Conservation (phyloP, 306 rosid species). For the Citrullus colocynthis region DNA sequence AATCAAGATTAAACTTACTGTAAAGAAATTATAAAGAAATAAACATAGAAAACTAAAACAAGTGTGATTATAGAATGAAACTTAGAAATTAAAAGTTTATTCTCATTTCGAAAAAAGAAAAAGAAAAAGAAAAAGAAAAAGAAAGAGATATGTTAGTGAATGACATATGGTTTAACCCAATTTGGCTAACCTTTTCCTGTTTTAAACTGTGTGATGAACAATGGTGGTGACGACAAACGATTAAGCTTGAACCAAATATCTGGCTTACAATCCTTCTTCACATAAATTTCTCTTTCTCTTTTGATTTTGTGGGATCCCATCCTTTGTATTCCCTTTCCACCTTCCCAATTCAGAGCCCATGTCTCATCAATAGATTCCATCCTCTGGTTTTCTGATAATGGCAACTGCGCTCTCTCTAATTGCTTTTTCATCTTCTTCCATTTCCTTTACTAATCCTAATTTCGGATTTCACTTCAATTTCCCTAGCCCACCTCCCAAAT, state of each 20-base stretch:
- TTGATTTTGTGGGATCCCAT: background rate
- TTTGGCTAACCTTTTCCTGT: background rate
- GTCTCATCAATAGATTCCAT: conserved; percentile 13
- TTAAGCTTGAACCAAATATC: background rate
- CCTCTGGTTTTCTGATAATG: conserved; percentile 19
- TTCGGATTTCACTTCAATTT: conserved; percentile 9
- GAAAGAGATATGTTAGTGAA: too few relatives aligned
- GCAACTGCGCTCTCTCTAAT: conserved; percentile 23
- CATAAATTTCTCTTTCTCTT: background rate
- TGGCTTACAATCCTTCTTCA: background rate
- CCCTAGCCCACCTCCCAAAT: conserved; percentile 17
- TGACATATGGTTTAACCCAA: too few relatives aligned
- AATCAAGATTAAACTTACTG: too few relatives aligned
- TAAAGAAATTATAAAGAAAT: too few relatives aligned
- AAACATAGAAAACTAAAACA: too few relatives aligned
- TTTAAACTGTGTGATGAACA: background rate
- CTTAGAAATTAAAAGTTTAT: too few relatives aligned
- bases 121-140: too few relatives aligned
- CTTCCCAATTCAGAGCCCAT: background rate
- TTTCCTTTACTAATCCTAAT: conserved; percentile 14
- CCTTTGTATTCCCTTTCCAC: background rate
- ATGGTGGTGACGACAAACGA: background rate
- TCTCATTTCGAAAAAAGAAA: too few relatives aligned
- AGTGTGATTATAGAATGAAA: too few relatives aligned
- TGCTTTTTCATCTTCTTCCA: conserved; percentile 18